phyloP scores from a whole-genome alignment of 1,139 yeast genomes.

The Saccharomyces uvarum region DNA sequence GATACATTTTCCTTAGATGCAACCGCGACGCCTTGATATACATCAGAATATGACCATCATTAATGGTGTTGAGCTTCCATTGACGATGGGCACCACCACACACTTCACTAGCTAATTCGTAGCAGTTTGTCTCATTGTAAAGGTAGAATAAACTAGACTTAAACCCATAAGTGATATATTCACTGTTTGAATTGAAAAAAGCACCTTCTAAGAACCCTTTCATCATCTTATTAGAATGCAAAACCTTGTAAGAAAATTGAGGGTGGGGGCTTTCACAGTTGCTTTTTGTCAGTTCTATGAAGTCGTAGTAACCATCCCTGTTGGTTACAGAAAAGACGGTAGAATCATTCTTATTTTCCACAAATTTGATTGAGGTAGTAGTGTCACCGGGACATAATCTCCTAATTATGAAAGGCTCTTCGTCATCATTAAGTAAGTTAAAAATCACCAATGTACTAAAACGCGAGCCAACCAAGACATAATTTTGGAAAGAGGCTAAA shows the following conservation, averaged over 20 bases:
- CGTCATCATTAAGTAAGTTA: constrained; percentile 31
- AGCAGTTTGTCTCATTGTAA: constrained; percentile 75
- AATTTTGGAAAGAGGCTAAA: constrained; percentile 37
- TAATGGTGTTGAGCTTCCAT: constrained; percentile 43
- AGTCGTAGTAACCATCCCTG: constrained; percentile 57
- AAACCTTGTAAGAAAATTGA: constrained; percentile 23
- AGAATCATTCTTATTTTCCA: constrained; percentile 26
- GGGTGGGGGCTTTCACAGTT: constrained; percentile 3
- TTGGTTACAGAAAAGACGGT: constrained; percentile 41
- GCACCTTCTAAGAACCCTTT: constrained; percentile 80
- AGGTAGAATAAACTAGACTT: constrained; percentile 69
- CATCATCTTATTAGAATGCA: constrained; percentile 57
- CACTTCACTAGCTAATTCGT: constrained; percentile 58
- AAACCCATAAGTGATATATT: constrained; percentile 69
- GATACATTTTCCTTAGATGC: constrained; percentile 31
- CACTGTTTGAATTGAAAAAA: constrained; percentile 37
- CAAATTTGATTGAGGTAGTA: constrained; percentile 47
- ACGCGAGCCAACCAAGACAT: constrained; percentile 62
- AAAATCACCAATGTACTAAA: constrained; percentile 59
- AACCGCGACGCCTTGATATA: constrained; percentile 52
- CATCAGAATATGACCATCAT: constrained; percentile 32
- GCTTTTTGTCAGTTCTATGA: constrained; percentile 13
- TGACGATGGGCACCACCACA: constrained; percentile 92
- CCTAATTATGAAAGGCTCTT: constrained; percentile 32
- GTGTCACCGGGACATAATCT: constrained; percentile 68